Conservation (phyloP, 1,284 basidiomycete species). For the Anthracocystis setariae region DNA sequence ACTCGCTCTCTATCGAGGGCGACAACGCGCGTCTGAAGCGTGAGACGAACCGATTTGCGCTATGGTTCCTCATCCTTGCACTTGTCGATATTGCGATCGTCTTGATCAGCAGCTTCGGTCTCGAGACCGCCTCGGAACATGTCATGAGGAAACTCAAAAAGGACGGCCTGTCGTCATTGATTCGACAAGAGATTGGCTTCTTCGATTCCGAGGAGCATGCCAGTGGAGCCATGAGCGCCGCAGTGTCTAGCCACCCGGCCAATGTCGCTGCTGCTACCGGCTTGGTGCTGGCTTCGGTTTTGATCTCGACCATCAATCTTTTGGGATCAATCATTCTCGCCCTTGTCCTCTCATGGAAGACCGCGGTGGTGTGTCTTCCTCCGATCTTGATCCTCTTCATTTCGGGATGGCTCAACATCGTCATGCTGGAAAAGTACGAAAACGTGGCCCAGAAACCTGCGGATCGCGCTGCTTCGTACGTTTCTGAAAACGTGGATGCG, state of each 20-base stretch:
- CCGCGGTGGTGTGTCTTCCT: slow-evolving; percentile 67
- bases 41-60: slow-evolving; percentile 48
- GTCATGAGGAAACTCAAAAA: slow-evolving; percentile 55
- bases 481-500: slow-evolving; percentile 69
- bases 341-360: slow-evolving; percentile 68
- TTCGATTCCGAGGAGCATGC: slow-evolving; percentile 66
- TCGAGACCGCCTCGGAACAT: slow-evolving; percentile 61
- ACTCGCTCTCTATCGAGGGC: slow-evolving; percentile 51
- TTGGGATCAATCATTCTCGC: slow-evolving; percentile 68
- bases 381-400: slow-evolving; percentile 63
- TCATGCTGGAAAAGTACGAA: slow-evolving; percentile 64
- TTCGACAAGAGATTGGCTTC: slow-evolving; percentile 64
- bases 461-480: slow-evolving; percentile 62
- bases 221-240: slow-evolving; percentile 68
- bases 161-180: slow-evolving; percentile 51
- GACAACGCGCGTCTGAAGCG: slow-evolving; percentile 33
- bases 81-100: slow-evolving; percentile 48
- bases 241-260: slow-evolving; percentile 65
- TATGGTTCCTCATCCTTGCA: slow-evolving; percentile 60
- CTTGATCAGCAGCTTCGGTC: slow-evolving; percentile 51
- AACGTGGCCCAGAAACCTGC: slow-evolving; percentile 60
- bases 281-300: slow-evolving; percentile 67
- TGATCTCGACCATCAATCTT: slow-evolving; percentile 65
- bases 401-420: slow-evolving; percentile 64
- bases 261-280: slow-evolving; percentile 68